These are phyloP conservation scores for Omphalotus guepiniiformis DNA, from an alignment of 768 basidiomycete species.

Conservation along the genomic window DNA sequence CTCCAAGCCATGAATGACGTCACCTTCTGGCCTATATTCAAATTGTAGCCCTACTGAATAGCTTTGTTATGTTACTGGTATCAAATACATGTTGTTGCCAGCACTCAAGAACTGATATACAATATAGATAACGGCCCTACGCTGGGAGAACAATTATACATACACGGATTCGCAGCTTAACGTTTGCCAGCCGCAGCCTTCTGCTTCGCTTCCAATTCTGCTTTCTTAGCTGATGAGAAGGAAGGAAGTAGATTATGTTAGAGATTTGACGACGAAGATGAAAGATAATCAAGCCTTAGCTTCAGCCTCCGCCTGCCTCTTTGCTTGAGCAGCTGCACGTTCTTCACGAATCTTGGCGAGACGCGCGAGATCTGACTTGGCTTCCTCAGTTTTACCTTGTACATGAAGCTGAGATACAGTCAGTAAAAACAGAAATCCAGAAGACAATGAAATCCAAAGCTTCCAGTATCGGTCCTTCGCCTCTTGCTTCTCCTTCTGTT, in stretches of 20 bases:
- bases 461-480: conserved; percentile 88
- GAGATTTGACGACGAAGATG: not conserved
- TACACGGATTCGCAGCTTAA: too few species aligned
- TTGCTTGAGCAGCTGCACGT: conserved; percentile 83
- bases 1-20: too few species aligned
- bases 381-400: conserved; percentile 87
- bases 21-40: too few species aligned
- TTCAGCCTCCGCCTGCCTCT: conserved; percentile 84
- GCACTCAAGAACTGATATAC: too few species aligned
- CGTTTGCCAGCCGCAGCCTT: not conserved
- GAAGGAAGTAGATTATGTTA: not conserved
- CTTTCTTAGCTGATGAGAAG: conserved; percentile 7
- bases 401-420: conserved; percentile 49
- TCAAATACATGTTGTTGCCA: too few species aligned
- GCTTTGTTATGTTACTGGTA: too few species aligned
- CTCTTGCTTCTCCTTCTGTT: conserved; percentile 89
- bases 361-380: conserved; percentile 83
- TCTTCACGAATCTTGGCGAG: conserved; percentile 83
- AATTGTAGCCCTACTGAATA: too few species aligned
- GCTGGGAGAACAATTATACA: too few species aligned
- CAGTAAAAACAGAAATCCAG: conserved; percentile 2
- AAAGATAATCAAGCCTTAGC: conserved; percentile 41
- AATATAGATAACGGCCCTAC: too few species aligned
- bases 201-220: conserved; percentile 8
- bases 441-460: conserved; percentile 30